Evolutionary conservation across 192 early-diverging fungal species (phyloP).

Genomic region (Endogone sp.): DNA sequence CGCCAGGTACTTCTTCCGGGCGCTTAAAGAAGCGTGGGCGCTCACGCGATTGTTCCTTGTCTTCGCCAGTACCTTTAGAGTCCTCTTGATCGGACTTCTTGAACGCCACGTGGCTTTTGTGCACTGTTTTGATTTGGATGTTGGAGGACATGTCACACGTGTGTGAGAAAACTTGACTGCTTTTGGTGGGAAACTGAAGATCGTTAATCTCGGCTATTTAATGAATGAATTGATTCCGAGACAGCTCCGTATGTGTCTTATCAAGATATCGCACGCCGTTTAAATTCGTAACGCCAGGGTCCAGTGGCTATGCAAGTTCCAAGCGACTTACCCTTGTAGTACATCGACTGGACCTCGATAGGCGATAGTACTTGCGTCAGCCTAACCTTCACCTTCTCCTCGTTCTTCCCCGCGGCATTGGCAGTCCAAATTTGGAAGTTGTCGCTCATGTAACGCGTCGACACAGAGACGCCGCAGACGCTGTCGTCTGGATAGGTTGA

Average conservation of each 20-base stretch:
- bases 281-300: too few relatives aligned
- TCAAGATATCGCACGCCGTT: too few relatives aligned
- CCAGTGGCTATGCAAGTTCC: too few relatives aligned
- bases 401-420: background rate
- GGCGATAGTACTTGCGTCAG: constrained; percentile 7
- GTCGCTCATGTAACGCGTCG: constrained; percentile 14
- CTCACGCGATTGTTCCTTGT: too few relatives aligned
- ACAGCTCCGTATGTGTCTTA: too few relatives aligned
- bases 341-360: constrained; percentile 19
- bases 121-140: constrained; percentile 11
- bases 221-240: too few relatives aligned
- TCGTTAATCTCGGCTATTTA: too few relatives aligned
- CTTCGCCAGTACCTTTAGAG: too few relatives aligned
- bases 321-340: too few relatives aligned
- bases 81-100: constrained; percentile 3
- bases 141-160: background rate
- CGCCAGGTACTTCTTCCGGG: too few relatives aligned
- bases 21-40: too few relatives aligned
- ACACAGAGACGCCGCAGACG: constrained; percentile 21
- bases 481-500: background rate
- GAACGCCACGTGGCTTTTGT: constrained; percentile 25
- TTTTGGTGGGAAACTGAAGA: too few relatives aligned
- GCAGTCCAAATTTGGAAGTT: constrained; percentile 23
- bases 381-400: constrained; percentile 1
- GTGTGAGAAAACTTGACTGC: background rate